phyloP scores from a whole-genome alignment of 192 early-diverging fungal genomes.

The Rhizophagus clarus region DNA sequence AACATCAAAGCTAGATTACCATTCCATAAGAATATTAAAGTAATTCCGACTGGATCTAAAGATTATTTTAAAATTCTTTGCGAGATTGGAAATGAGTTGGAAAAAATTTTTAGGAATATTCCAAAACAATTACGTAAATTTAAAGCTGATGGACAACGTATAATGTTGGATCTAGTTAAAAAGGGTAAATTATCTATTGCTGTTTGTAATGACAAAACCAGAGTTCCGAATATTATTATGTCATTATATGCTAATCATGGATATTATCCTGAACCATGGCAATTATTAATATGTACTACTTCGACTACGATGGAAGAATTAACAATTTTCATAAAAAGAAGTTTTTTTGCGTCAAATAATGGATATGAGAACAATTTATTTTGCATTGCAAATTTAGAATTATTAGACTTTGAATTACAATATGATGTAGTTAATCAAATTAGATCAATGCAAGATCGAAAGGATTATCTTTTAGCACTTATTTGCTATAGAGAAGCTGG shows the following conservation, averaged over 20 bases:
- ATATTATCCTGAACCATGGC: conserved; percentile 26
- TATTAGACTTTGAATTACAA: conserved; percentile 30
- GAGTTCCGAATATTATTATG: conserved; percentile 25
- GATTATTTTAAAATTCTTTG: neutral
- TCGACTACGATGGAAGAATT: conserved; percentile 32
- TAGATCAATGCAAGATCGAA: neutral
- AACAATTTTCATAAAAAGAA: conserved; percentile 23
- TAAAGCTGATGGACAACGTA: neutral
- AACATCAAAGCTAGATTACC: neutral
- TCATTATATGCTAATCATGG: conserved; percentile 32
- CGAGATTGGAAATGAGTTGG: neutral
- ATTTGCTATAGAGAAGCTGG: conserved; percentile 25
- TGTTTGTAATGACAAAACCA: conserved; percentile 20
- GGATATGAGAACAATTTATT: conserved; percentile 22
- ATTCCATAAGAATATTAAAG: neutral
- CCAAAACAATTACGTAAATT: neutral
- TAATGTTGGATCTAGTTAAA: conserved; percentile 22
- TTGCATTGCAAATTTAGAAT: conserved; percentile 30
- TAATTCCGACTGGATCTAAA: neutral
- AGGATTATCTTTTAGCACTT: conserved; percentile 11
- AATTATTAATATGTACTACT: conserved; percentile 27
- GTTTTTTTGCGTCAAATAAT: conserved; percentile 29
- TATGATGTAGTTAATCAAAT: conserved; percentile 27
- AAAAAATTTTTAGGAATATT: neutral
- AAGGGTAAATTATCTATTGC: conserved; percentile 29